Evolutionary conservation across 257 asterid species (phyloP).

Genomic region (Nicotiana otophora): DNA sequence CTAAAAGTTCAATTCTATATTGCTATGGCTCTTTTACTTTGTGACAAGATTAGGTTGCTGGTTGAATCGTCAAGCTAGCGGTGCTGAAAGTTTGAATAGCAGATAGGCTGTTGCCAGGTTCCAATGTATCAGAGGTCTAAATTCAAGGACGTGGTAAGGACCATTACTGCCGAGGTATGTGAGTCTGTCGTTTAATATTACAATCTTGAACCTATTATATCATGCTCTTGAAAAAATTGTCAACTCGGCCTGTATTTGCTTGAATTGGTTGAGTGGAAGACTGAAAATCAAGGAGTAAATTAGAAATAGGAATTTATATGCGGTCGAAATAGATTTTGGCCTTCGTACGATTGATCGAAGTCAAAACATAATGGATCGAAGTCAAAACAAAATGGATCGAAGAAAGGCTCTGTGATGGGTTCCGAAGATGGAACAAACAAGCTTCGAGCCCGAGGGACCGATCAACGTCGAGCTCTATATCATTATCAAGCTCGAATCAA

Average conservation of each 20-base stretch:
- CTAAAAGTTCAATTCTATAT: constrained; percentile 6
- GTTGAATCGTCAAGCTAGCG: constrained; percentile 2
- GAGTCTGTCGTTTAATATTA: too few relatives aligned
- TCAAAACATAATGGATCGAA: too few relatives aligned
- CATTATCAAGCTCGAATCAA: too few relatives aligned
- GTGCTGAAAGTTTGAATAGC: constrained; percentile 18
- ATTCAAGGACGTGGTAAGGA: constrained; percentile 17
- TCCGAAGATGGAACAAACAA: too few relatives aligned
- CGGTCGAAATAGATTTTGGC: too few relatives aligned
- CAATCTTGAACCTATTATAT: too few relatives aligned
- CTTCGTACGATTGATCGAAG: too few relatives aligned
- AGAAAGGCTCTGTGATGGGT: too few relatives aligned
- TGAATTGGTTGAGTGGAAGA: neutral
- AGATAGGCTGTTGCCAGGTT: constrained; percentile 26
- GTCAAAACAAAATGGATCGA: too few relatives aligned
- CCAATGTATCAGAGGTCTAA: constrained; percentile 15
- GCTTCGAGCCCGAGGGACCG: too few relatives aligned
- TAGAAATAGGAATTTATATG: constrained; percentile 16
- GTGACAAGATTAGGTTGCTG: constrained; percentile 14
- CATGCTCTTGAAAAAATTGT: too few relatives aligned
- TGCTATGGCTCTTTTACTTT: neutral
- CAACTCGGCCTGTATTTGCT: neutral
- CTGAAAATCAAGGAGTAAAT: neutral
- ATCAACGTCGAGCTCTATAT: too few relatives aligned
- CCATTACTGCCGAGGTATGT: constrained; percentile 10